A percentile compares a stretch with the other conserved stretches of the same genome.
These are phyloP conservation scores for Albugo candida DNA, from an alignment of 352 stramenopile genomes.

Conservation along the genomic window DNA sequence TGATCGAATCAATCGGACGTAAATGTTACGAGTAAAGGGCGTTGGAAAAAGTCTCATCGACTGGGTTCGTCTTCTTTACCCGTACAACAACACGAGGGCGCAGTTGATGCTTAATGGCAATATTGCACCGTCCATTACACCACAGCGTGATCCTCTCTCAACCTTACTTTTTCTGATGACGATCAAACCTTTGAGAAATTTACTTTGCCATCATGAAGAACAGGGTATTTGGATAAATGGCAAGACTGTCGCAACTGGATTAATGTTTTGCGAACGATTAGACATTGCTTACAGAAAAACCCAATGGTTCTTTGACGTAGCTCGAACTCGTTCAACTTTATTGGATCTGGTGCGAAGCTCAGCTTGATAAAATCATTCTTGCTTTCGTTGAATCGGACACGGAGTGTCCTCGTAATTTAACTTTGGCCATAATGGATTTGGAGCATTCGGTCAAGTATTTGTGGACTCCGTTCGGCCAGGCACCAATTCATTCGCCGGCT, in stretches of 20 bases:
- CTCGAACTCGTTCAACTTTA: conserved; percentile 1
- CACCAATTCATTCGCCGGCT: too few species aligned
- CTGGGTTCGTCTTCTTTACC: conserved; percentile 1
- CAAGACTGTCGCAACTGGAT: too few species aligned
- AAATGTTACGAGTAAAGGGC: conserved; percentile 2
- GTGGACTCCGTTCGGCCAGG: too few species aligned
- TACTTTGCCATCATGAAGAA: conserved; percentile 1
- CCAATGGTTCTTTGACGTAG: conserved; percentile 1
- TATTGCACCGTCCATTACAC: not conserved
- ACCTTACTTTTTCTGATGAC: conserved; percentile 4
- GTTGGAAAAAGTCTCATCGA: not conserved
- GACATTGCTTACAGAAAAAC: not conserved
- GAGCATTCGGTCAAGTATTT: too few species aligned
- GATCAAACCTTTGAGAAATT: not conserved
- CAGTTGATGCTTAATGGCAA: too few species aligned
- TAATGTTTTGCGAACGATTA: conserved; percentile 6
- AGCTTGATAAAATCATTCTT: conserved; percentile 5
- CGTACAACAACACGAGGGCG: not conserved
- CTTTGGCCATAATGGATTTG: too few species aligned
- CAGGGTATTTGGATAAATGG: too few species aligned
- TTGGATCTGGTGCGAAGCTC: conserved; percentile 1
- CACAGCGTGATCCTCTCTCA: conserved; percentile 5
- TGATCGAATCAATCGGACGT: conserved; percentile 1
- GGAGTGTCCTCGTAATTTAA: too few species aligned
- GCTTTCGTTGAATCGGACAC: conserved; percentile 4